These are phyloP conservation scores for Aurantiochytrium sp. DNA, from an alignment of 108 stramenopile species.

Conservation along the genomic window DNA sequence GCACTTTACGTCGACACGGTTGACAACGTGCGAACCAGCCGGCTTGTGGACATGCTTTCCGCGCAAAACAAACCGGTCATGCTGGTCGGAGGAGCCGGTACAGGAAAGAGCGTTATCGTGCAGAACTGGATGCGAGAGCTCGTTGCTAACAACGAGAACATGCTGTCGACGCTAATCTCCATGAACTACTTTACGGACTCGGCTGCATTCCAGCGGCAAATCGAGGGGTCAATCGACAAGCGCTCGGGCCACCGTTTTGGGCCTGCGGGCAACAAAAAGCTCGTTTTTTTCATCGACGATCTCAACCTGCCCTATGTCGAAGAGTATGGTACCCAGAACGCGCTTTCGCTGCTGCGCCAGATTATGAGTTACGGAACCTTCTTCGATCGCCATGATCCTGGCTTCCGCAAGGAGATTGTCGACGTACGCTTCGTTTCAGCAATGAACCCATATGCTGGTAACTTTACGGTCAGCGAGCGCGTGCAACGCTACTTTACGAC, in stretches of 20 bases:
- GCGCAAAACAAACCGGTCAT: slow-evolving; percentile 65
- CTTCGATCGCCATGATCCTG: slow-evolving; percentile 71
- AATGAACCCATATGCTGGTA: slow-evolving; percentile 80
- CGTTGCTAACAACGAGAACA: slow-evolving; percentile 52
- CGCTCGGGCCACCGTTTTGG: slow-evolving; percentile 69
- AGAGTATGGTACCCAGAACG: slow-evolving; percentile 80
- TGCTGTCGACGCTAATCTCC: slow-evolving; percentile 65
- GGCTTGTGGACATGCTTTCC: slow-evolving; percentile 64
- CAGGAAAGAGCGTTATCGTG: slow-evolving; percentile 78
- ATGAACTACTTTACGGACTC: slow-evolving; percentile 81
- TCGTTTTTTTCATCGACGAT: slow-evolving; percentile 74
- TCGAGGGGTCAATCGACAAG: slow-evolving; percentile 77
- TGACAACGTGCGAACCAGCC: slow-evolving; percentile 71
- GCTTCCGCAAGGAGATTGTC: slow-evolving; percentile 70
- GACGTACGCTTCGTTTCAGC: slow-evolving; percentile 78
- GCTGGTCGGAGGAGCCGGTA: slow-evolving; percentile 76
- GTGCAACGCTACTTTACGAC: slow-evolving; percentile 76
- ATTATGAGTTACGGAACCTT: slow-evolving; percentile 72
- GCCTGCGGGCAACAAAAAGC: slow-evolving; percentile 62
- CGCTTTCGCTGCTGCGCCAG: slow-evolving; percentile 75
- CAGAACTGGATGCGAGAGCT: slow-evolving; percentile 61
- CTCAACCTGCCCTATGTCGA: slow-evolving; percentile 84
- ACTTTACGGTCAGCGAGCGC: slow-evolving; percentile 74
- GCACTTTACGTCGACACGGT: slow-evolving; percentile 68
- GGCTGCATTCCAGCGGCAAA: slow-evolving; percentile 58